phyloP scores from a whole-genome alignment of 2,329 filamentous ascomycete genomes.

The Akanthomyces lecanii region DNA sequence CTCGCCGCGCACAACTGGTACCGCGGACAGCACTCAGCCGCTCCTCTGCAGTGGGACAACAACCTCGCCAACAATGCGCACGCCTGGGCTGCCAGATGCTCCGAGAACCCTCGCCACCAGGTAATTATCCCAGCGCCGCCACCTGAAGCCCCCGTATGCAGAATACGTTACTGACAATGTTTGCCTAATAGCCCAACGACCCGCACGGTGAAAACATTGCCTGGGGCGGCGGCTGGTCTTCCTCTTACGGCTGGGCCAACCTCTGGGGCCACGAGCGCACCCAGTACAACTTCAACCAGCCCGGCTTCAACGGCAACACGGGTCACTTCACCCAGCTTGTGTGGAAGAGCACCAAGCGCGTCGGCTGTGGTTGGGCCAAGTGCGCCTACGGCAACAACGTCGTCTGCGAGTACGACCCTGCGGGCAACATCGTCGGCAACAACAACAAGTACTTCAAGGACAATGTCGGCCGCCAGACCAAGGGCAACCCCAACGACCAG shows the following conservation, averaged over 20 bases:
- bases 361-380: conserved; percentile 47
- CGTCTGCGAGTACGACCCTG: conserved; percentile 10
- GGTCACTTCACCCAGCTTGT: conserved; percentile 73
- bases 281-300: conserved; percentile 54
- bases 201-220: conserved; percentile 15
- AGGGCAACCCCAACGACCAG: neutral
- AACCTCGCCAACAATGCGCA: neutral
- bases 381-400: conserved; percentile 17
- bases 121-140: neutral
- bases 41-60: conserved; percentile 5
- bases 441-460: conserved; percentile 1
- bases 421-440: conserved; percentile 11
- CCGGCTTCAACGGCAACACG: conserved; percentile 54
- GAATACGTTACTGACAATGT: too few species aligned
- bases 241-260: neutral
- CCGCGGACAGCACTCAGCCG: conserved; percentile 9
- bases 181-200: neutral
- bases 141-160: too few species aligned
- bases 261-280: conserved; percentile 39
- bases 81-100: conserved; percentile 10
- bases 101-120: conserved; percentile 3
- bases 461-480: conserved; percentile 14
- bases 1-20: conserved; percentile 15
- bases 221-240: neutral
- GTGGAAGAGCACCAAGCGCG: conserved; percentile 58